Percentiles rank a stretch among this genome's conserved stretches.
These are phyloP conservation scores for Pseudogymnoascus sp. DNA, from an alignment of 2,329 filamentous ascomycete genomes.

Conservation along the genomic window DNA sequence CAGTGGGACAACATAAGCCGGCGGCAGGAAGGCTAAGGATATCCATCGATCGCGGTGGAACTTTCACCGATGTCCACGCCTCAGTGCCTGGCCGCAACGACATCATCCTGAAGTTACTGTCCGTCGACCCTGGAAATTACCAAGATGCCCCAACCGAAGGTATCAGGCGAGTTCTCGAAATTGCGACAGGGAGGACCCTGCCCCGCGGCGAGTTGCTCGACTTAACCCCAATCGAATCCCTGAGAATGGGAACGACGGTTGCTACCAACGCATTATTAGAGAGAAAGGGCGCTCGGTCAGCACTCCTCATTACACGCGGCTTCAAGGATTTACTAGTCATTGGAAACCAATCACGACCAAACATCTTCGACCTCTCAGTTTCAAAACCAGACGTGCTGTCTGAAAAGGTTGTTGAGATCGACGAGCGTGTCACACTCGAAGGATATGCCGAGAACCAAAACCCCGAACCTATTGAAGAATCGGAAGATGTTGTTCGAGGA, in stretches of 20 bases:
- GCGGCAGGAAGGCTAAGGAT: conserved; percentile 2
- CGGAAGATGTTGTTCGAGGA: conserved; percentile 49
- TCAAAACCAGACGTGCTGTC: conserved; percentile 61
- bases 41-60: conserved; percentile 49
- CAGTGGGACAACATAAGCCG: background rate
- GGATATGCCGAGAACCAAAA: conserved; percentile 67
- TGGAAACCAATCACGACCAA: conserved; percentile 64
- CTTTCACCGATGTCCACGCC: conserved; percentile 66
- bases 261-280: conserved; percentile 70
- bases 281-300: conserved; percentile 63
- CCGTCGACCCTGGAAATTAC: conserved; percentile 65
- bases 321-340: conserved; percentile 68
- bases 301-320: conserved; percentile 62
- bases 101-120: conserved; percentile 66
- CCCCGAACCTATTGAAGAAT: conserved; percentile 47
- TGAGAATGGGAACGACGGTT: conserved; percentile 70
- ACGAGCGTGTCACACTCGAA: conserved; percentile 65
- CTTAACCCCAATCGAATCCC: conserved; percentile 57
- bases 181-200: conserved; percentile 51
- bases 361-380: conserved; percentile 65
- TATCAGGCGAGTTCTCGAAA: conserved; percentile 54
- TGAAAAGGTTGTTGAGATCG: conserved; percentile 59
- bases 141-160: conserved; percentile 61
- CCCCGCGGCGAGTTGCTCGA: conserved; percentile 54
- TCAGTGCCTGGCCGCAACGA: conserved; percentile 56